phyloP scores from a whole-genome alignment of 148 eudicot genomes.

The Rhododendron griersonianum region DNA sequence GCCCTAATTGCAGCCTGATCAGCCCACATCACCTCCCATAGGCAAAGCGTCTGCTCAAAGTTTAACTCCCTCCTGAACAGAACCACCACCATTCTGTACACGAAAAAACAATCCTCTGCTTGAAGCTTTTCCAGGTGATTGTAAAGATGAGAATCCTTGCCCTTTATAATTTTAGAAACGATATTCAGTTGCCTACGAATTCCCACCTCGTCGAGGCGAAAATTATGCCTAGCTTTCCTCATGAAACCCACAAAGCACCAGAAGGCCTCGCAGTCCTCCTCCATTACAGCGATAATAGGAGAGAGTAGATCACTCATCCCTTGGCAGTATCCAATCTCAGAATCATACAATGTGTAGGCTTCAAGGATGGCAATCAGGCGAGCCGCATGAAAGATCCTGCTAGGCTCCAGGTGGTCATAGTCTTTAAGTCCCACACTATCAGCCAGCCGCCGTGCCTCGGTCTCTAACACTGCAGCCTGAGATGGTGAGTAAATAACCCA shows the following conservation, averaged over 20 bases:
- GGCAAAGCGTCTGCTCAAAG: conserved; percentile 36
- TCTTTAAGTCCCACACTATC: conserved; percentile 35
- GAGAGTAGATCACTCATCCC: conserved; percentile 47
- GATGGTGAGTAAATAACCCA: conserved; percentile 32
- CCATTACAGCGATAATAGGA: conserved; percentile 31
- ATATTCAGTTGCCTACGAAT: conserved; percentile 32
- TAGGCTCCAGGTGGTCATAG: conserved; percentile 35
- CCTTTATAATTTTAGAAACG: conserved; percentile 31
- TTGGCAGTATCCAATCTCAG: conserved; percentile 43
- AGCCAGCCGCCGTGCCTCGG: conserved; percentile 26
- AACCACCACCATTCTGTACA: conserved; percentile 43
- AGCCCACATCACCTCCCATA: conserved; percentile 46
- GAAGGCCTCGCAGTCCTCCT: conserved; percentile 32
- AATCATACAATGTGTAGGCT: conserved; percentile 32
- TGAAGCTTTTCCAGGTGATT: conserved; percentile 38
- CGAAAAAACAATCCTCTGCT: conserved; percentile 41
- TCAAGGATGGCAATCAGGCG: conserved; percentile 39
- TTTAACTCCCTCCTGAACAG: conserved; percentile 36
- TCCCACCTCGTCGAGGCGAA: conserved; percentile 37
- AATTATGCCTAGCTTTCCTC: conserved; percentile 41
- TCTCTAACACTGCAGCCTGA: conserved; percentile 29
- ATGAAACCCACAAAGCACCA: conserved; percentile 44
- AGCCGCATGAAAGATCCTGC: conserved; percentile 38
- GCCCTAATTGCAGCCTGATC: conserved; percentile 42
- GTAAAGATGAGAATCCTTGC: conserved; percentile 39